Base-by-base conservation (phyloP, 306 rosid genomes). In the Dalbergia cochinchinensis region DNA sequence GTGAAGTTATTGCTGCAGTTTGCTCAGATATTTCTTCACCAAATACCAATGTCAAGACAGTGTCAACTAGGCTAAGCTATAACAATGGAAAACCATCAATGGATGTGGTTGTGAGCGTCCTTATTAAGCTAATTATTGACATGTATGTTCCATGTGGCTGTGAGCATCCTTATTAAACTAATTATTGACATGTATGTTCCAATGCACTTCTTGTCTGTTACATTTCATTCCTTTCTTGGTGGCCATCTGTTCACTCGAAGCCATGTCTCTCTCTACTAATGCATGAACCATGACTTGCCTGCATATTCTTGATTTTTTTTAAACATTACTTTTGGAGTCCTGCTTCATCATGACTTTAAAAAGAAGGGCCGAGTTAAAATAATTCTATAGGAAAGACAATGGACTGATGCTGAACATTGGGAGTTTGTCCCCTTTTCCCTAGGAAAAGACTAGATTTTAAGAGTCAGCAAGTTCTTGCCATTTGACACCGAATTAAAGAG, bases 21-120 rank as follows among this genome's bases (percentile, higher is more conserved):
- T 93, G 99, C 93, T 89, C 97, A 13, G 99, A 93, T 90, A 83
- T 86, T 60, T 91, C 92, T 73, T 77, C 87, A 55, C 86, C 90
- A 65, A 87, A 80, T 61, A 63, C 89, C 74, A 95, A 89, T 80
- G 72, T 54, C 55, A 84, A 78, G 84, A 87, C 90, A 73, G 73
- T 84, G 79, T 82, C 99, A 65, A 83, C 89, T 80, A 89, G 90
- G 85, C 88, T 93, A 79, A 83, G 80, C 87, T 90, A 83, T 82
- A 87, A 79, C 78, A 78, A 90, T 77, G 89, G 97, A 84, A 96
- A 87, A 86, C 97, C 98, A 44, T 93, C 98, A 16, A 90, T 93
- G 83, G 98, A 96, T 83, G 98, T 94, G 83, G 99, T 98, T 73
- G 97, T 90, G 85, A 96, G 98, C 93, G 99, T 96, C 88, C 97